Percentiles rank a stretch among this genome's conserved stretches.
These are phyloP conservation scores for Cyclaneusma minus DNA, from an alignment of 2,329 filamentous ascomycete genomes.

Conservation along the genomic window DNA sequence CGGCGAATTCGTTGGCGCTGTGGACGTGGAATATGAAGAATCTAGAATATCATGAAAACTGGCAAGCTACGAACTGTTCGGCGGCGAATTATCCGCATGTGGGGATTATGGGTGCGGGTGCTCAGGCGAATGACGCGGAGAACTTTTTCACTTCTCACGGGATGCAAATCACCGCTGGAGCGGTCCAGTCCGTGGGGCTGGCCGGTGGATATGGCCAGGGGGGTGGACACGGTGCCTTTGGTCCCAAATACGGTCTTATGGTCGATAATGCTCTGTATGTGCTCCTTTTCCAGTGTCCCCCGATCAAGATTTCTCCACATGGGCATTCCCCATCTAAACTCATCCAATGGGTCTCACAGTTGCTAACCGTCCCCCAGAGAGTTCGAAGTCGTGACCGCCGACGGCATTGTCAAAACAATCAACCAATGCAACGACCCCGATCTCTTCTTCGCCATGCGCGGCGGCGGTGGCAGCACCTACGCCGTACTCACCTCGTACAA, in stretches of 20 bases:
- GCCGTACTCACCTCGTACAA: slow-evolving; percentile 40
- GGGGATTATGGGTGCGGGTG: slow-evolving; percentile 10
- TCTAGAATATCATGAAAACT: slow-evolving; percentile 30
- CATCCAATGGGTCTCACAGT: too few species aligned
- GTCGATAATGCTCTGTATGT: slow-evolving; percentile 44
- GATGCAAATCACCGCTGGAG: too few species aligned
- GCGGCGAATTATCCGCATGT: slow-evolving; percentile 20
- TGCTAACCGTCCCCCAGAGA: too few species aligned
- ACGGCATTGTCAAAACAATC: slow-evolving; percentile 31
- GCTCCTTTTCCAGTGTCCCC: too few species aligned
- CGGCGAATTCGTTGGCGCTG: slow-evolving; percentile 7
- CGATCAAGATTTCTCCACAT: too few species aligned
- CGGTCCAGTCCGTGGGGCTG: slow-evolving; percentile 37
- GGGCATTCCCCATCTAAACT: too few species aligned
- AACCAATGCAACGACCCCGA: slow-evolving; percentile 32
- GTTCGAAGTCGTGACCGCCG: slow-evolving; percentile 36
- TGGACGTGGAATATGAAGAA: slow-evolving; percentile 7
- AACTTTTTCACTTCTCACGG: too few species aligned
- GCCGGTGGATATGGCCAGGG: slow-evolving; percentile 45
- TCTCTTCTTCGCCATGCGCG: slow-evolving; percentile 47
- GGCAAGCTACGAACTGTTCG: slow-evolving; percentile 29
- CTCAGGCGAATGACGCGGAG: too few species aligned
- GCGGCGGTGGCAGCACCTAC: slow-evolving; percentile 43
- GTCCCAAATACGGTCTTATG: slow-evolving; percentile 37
- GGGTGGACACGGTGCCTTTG: slow-evolving; percentile 40